A percentile compares a stretch with the other conserved stretches of the same genome.
Conservation (phyloP, 768 basidiomycete species). For the Naganishia antarctica region DNA sequence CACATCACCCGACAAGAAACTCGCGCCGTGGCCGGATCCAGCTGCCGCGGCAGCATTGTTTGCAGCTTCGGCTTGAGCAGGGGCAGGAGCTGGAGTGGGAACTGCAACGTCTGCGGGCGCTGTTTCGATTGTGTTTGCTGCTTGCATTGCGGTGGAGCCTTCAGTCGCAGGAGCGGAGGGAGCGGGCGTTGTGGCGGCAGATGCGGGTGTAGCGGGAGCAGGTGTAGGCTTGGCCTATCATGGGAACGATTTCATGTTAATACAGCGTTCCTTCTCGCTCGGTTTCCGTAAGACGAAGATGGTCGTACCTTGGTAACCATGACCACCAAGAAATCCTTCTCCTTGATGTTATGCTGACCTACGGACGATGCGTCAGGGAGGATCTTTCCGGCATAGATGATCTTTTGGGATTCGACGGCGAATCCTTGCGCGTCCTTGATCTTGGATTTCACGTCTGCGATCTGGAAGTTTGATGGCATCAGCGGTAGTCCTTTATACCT, state of each 20-base stretch:
- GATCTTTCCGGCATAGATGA: slow-evolving; percentile 95
- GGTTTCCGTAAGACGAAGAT: background rate
- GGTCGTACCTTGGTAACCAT: slow-evolving; percentile 87
- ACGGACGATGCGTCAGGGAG: slow-evolving; percentile 81
- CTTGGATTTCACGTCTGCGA: slow-evolving; percentile 75
- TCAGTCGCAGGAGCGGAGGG: slow-evolving; percentile 47
- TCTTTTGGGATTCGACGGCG: slow-evolving; percentile 70
- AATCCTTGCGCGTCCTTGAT: slow-evolving; percentile 73
- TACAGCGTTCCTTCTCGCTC: background rate
- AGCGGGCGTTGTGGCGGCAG: slow-evolving; percentile 44
- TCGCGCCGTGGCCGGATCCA: slow-evolving; percentile 2
- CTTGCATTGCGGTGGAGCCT: slow-evolving; percentile 42
- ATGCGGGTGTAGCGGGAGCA: slow-evolving; percentile 40
- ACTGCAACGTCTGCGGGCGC: slow-evolving; percentile 50
- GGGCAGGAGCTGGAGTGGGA: slow-evolving; percentile 47
- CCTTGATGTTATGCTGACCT: slow-evolving; percentile 83
- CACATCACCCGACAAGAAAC: slow-evolving; percentile 61
- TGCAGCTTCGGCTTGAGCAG: slow-evolving; percentile 43
- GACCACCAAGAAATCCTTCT: slow-evolving; percentile 98
- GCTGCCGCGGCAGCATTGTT: slow-evolving; percentile 29
- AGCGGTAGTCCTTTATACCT: too few species aligned
- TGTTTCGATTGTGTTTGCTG: slow-evolving; percentile 38
- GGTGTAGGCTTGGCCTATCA: slow-evolving; percentile 49
- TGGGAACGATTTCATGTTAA: background rate
- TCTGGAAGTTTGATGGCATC: slow-evolving; percentile 30